A percentile compares a stretch with the other conserved stretches of the same genome.
Evolutionary conservation across 495 filamentous ascomycete genomes (phyloP).

Genomic region (Glonium stellatum): DNA sequence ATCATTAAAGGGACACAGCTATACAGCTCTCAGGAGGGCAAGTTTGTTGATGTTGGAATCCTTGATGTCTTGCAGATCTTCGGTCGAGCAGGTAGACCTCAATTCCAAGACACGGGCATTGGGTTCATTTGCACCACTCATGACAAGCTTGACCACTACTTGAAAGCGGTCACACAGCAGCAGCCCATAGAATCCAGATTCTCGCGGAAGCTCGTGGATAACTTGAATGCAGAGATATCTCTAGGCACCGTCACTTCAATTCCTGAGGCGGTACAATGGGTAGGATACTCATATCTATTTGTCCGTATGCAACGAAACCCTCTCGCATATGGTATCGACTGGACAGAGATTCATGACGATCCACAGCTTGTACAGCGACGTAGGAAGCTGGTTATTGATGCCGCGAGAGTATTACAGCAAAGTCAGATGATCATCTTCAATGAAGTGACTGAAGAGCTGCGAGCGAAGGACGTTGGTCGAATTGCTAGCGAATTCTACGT

Average conservation of each 20-base stretch:
- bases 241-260: slow-evolving; percentile 94
- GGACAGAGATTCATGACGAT: slow-evolving; percentile 81
- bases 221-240: slow-evolving; percentile 90
- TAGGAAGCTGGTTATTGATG: slow-evolving; percentile 75
- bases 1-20: slow-evolving; percentile 97
- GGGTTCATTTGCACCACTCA: slow-evolving; percentile 94
- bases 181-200: slow-evolving; percentile 94
- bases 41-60: slow-evolving; percentile 94
- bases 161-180: slow-evolving; percentile 87
- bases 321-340: slow-evolving; percentile 91
- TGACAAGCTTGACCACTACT: slow-evolving; percentile 88
- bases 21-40: slow-evolving; percentile 92
- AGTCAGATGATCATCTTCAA: slow-evolving; percentile 99
- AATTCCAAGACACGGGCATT: slow-evolving; percentile 93
- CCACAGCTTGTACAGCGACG: slow-evolving; percentile 75
- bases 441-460: slow-evolving; percentile 81
- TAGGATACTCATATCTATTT: slow-evolving; percentile 95
- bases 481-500: slow-evolving; percentile 98
- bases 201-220: slow-evolving; percentile 85
- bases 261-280: slow-evolving; percentile 89
- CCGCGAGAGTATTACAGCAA: slow-evolving; percentile 74
- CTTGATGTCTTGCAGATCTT: slow-evolving; percentile 98
- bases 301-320: slow-evolving; percentile 93
- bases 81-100: slow-evolving; percentile 91
- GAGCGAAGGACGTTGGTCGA: slow-evolving; percentile 86